Percentiles rank a stretch among this genome's conserved stretches.
phyloP scores from a whole-genome alignment of 441 rosid genomes.

The Arabidopsis lyrata region DNA sequence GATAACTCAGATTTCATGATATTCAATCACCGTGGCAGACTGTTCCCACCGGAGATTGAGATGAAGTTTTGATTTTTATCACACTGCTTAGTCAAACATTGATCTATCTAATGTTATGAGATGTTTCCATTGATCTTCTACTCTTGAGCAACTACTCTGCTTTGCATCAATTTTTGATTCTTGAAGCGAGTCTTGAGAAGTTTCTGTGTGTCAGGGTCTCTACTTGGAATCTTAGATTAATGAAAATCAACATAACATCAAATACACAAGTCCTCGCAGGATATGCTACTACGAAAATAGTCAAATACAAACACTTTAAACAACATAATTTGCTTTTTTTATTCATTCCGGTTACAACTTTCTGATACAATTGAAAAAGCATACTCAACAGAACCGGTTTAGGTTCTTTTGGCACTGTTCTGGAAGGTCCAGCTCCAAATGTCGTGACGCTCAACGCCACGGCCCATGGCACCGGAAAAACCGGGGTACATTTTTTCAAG shows the following conservation, averaged over 20 bases:
- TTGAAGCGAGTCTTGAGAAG: neutral
- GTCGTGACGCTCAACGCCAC: conserved; percentile 31
- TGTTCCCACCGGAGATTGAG: conserved; percentile 56
- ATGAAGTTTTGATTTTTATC: conserved; percentile 53
- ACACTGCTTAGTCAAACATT: conserved; percentile 20
- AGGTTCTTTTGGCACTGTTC: conserved; percentile 20
- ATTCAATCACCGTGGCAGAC: conserved; percentile 89
- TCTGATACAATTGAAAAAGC: neutral
- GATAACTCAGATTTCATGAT: conserved; percentile 84
- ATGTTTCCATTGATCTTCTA: neutral
- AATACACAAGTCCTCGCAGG: neutral
- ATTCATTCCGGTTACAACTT: neutral
- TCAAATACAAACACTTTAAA: neutral
- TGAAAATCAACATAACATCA: neutral
- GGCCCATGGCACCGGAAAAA: conserved; percentile 33
- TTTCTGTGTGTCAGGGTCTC: neutral
- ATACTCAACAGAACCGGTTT: neutral
- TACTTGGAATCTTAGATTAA: neutral
- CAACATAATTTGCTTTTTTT: neutral
- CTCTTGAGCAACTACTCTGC: conserved; percentile 5
- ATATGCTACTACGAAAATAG: neutral
- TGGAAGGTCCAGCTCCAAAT: conserved; percentile 38
- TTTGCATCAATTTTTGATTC: conserved; percentile 15
- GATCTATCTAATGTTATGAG: conserved; percentile 17
- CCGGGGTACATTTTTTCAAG: conserved; percentile 34